Percentiles rank a stretch among this genome's conserved stretches.
phyloP scores from a whole-genome alignment of 371 early-diverging fungal genomes.

The Vittaforma corneae region DNA sequence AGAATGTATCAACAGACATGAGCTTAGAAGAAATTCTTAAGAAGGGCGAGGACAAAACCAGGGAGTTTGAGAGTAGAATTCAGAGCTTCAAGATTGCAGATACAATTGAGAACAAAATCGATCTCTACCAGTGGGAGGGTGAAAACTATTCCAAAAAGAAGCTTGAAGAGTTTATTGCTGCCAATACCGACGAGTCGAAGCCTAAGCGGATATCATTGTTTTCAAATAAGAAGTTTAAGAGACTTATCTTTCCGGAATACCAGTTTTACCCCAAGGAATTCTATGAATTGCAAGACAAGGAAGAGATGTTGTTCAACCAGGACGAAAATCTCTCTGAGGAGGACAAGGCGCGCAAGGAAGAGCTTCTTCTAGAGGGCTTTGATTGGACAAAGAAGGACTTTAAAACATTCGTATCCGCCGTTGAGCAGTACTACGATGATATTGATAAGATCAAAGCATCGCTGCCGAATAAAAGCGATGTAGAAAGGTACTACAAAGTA shows the following conservation, averaged over 20 bases:
- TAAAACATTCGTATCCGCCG: constrained; percentile 70
- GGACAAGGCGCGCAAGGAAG: constrained; percentile 70
- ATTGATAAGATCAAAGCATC: constrained; percentile 32
- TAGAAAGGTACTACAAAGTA: constrained; percentile 47
- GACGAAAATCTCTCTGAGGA: constrained; percentile 74
- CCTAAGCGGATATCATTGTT: constrained; percentile 28
- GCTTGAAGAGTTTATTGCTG: constrained; percentile 25
- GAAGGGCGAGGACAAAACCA: constrained; percentile 76
- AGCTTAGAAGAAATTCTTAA: constrained; percentile 76
- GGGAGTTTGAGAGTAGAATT: constrained; percentile 71
- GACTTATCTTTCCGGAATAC: constrained; percentile 63
- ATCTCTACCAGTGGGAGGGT: constrained; percentile 84
- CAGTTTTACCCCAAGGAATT: constrained; percentile 79
- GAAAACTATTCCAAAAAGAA: constrained; percentile 68
- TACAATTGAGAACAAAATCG: constrained; percentile 50
- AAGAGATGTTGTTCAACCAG: constrained; percentile 58
- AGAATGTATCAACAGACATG: constrained; percentile 66
- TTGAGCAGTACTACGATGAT: constrained; percentile 73
- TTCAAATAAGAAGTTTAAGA: constrained; percentile 16
- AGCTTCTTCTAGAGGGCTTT: constrained; percentile 69
- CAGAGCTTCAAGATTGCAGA: constrained; percentile 75
- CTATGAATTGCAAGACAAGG: constrained; percentile 68
- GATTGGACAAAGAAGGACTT: constrained; percentile 86
- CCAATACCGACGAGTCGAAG: constrained; percentile 11
- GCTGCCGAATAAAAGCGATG: constrained; percentile 34